A percentile compares a stretch with the other conserved stretches of the same genome.
Conservation (phyloP, 306 rosid species). For the Amphicarpaea edgeworthii region DNA sequence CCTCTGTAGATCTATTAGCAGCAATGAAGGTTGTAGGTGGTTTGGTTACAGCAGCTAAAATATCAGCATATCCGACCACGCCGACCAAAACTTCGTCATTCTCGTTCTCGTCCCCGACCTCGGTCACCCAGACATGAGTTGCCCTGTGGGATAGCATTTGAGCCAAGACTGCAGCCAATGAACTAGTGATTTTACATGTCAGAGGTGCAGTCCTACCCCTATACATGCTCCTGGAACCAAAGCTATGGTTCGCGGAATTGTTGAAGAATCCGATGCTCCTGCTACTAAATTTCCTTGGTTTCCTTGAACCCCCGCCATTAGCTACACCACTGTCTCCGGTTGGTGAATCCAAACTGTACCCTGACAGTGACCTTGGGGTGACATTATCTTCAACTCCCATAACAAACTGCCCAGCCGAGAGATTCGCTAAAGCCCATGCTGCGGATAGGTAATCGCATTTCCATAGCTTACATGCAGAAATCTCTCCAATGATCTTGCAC, state of each 20-base stretch:
- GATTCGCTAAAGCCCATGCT: slow-evolving; percentile 94
- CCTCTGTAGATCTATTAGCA: slow-evolving; percentile 59
- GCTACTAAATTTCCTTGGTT: slow-evolving; percentile 76
- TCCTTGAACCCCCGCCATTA: slow-evolving; percentile 59
- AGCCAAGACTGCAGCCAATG: slow-evolving; percentile 98
- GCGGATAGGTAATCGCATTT: slow-evolving; percentile 88
- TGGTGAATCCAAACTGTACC: slow-evolving; percentile 47
- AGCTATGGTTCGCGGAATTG: slow-evolving; percentile 57
- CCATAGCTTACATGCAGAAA: slow-evolving; percentile 92
- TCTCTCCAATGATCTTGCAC: slow-evolving; percentile 87
- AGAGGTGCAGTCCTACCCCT: slow-evolving; percentile 94
- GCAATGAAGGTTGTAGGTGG: slow-evolving; percentile 57
- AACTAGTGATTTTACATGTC: slow-evolving; percentile 87
- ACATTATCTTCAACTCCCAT: slow-evolving; percentile 97
- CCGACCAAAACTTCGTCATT: slow-evolving; percentile 83
- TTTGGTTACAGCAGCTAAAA: slow-evolving; percentile 86
- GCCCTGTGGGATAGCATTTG: slow-evolving; percentile 98
- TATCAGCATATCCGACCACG: slow-evolving; percentile 85
- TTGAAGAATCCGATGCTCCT: slow-evolving; percentile 80
- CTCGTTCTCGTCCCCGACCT: slow-evolving; percentile 73
- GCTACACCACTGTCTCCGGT: slow-evolving; percentile 47
- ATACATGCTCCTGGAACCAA: slow-evolving; percentile 88
- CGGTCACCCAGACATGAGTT: slow-evolving; percentile 92
- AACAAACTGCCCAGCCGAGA: slow-evolving; percentile 92
- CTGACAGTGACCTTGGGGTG: slow-evolving; percentile 54